Base-by-base conservation (phyloP, 148 eudicot species). In the Arbutus unedo region DNA sequence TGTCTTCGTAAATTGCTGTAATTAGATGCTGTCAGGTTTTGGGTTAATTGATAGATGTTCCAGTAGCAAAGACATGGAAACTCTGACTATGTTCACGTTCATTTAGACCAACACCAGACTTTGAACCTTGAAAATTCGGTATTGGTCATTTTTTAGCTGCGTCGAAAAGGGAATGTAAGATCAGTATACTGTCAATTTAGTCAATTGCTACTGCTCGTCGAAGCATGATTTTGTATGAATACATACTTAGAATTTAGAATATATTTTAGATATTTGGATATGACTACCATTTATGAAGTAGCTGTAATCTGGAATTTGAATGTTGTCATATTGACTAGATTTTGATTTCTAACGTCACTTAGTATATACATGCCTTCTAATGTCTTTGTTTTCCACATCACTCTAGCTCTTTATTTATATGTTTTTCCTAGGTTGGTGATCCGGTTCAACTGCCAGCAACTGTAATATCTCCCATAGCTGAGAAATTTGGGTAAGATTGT, bases 401-500 rank as follows among this genome's bases (percentile, higher is more conserved):
- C 81, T 66, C 77, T 78, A 5, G 15, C 23, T 47, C 44, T 56
- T 21, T 19, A 13, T 49, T 50, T 60, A 4, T 51, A 0, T 82
- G 14, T 67, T 77, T 54, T 70, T 3, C 23, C 10, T 68, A 96
- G 99, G 97, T 94, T 82, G 99, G 98, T 78, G 99, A 96, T 90
- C 99, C 99, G 31, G 97, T 94, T 89, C 99, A 96, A 78, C 81
- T 96, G 87, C 99, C 99, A 81, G 99, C 99, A 80, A 96, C 99
- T 81, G 98, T 96, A 75, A 96, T 94, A 84, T 96, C 99, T 80
- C 85, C 92, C 59, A 72, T 86, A 77, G 98, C 99, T 76, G 87
- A 92, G 84, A 89, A 92, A 74, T 89, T 87, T 76, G 98, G 98
- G 97, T 96, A 89, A 79, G 83, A 51, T 31, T 59, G 6, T 49